Evolutionary conservation across 768 basidiomycete species (phyloP), one percentile per base, ranked within the genome.

Genomic region (Lentinula lateritia): DNA sequence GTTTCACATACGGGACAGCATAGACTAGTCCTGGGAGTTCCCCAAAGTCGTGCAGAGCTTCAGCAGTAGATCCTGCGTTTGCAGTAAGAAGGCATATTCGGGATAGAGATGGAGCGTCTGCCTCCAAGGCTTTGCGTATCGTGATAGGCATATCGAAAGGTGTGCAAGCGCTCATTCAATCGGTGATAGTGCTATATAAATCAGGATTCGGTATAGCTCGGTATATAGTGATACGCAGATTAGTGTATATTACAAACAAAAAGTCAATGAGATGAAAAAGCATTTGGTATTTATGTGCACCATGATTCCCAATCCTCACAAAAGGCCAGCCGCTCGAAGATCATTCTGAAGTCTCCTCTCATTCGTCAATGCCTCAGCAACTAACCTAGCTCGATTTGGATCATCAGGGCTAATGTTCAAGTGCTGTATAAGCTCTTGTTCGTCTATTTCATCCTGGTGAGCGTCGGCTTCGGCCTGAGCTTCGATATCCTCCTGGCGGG

Each of bases 1-100:
- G 72, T 58, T 83, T 83, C 61, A 89, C 79, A 71, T 93, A 93
- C 2, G 91, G 91, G 50, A 90, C 80, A 3, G 90, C 86, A 67
- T 86, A 92, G 46, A 88, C 77, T 46, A 91, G 78, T 5, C 90
- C 89, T 10, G 83, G 86, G 38, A 92, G 83, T 65, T 88, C 86
- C 12, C 75, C 76, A 65, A 78, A 80, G 43, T 83, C 81, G 73
- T 91, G 87, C 34, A 85, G 75, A 41, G 66, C 66, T 70, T 85
- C 84, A 41, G 88, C 88, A 61, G 87, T 86, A 64, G 73, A 75
- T 53, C 91, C 90, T 20, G 87, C 88, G 58, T 89, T 80, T 18
- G 82, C 88, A 4, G 90, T 92, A 58, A 88, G 76, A 34, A 93
- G 78, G 70, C 91, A 93, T 66, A 93, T 89, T 53, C 73, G 79